Percentiles rank a stretch among this genome's conserved stretches.
Conservation (phyloP, 2,329 filamentous ascomycete genomes). For the Knoxdaviesia capensis region DNA sequence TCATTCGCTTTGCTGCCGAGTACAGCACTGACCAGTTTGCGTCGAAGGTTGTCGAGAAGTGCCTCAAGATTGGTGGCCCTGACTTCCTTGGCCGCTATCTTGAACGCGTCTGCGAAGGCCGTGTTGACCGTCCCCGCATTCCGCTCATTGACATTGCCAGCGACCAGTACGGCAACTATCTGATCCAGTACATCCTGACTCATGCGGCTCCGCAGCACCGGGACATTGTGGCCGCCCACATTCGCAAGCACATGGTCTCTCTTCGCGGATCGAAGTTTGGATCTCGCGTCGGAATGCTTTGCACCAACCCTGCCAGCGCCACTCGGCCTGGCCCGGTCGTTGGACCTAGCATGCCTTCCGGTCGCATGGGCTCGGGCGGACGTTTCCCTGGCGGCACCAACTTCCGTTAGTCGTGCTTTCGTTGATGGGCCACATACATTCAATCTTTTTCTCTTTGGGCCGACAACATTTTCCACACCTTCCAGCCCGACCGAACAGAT, state of each 20-base stretch:
- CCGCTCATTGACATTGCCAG: constrained; percentile 95
- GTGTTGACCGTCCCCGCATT: constrained; percentile 79
- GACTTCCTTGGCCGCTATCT: constrained; percentile 90
- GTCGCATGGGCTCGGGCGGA: constrained; percentile 35
- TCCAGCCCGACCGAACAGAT: too few species aligned
- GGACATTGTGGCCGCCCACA: constrained; percentile 81
- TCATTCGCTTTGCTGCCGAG: constrained; percentile 79
- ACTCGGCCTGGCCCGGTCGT: constrained; percentile 76
- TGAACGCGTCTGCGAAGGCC: constrained; percentile 81
- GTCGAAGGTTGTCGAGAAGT: constrained; percentile 98
- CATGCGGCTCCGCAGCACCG: constrained; percentile 75
- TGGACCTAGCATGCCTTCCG: constrained; percentile 37
- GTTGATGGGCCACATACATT: too few species aligned
- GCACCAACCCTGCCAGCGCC: constrained; percentile 78
- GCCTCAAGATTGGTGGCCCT: constrained; percentile 79
- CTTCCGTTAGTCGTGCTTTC: constrained; percentile 27
- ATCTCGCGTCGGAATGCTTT: constrained; percentile 95
- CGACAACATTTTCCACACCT: too few species aligned
- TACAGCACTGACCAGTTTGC: constrained; percentile 99
- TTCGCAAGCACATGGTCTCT: constrained; percentile 98
- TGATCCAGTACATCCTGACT: constrained; percentile 92
- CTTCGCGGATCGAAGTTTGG: constrained; percentile 96
- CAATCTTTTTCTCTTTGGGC: too few species aligned
- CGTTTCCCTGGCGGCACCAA: constrained; percentile 27
- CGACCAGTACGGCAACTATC: constrained; percentile 96